These are phyloP conservation scores for Gnetum montanum DNA, from an alignment of 75 land plant genomes.

Conservation along the genomic window DNA sequence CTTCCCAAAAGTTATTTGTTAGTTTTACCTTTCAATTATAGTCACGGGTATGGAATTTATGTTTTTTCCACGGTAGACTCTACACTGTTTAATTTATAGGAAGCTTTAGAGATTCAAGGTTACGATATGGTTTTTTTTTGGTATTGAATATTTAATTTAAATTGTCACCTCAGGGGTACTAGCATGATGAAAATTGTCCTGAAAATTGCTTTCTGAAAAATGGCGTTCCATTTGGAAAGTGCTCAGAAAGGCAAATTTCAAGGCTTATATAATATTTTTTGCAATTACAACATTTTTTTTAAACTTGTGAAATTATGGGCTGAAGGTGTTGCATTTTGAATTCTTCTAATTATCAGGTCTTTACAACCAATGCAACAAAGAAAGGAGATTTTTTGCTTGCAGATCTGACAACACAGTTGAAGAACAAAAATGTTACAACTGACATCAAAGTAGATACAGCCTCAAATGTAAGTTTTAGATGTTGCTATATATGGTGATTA, in stretches of 20 bases:
- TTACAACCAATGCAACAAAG: constrained; percentile 55
- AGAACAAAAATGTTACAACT: constrained; percentile 61
- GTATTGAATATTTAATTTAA: not conserved
- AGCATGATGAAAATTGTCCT: not conserved
- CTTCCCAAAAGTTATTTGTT: not conserved
- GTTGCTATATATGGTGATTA: no score
- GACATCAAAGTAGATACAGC: constrained; percentile 75
- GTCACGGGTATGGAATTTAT: not conserved
- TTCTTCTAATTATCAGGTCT: constrained; percentile 33
- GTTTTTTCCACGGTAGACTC: not conserved
- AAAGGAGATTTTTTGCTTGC: constrained; percentile 61
- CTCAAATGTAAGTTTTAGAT: constrained; percentile 74
- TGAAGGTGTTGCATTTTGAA: not conserved
- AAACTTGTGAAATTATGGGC: not conserved
- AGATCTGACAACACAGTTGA: constrained; percentile 57
- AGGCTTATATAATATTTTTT: not conserved
- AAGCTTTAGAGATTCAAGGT: not conserved
- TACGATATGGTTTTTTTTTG: not conserved
- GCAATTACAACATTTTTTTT: not conserved
- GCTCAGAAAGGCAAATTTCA: not conserved
- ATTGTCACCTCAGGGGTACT: not conserved
- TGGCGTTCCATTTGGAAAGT: not conserved
- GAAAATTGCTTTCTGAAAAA: not conserved
- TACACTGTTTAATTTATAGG: not conserved
- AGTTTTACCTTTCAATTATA: not conserved